Conservation (phyloP, 495 filamentous ascomycete species). For the Aspergillus funiculosus region DNA sequence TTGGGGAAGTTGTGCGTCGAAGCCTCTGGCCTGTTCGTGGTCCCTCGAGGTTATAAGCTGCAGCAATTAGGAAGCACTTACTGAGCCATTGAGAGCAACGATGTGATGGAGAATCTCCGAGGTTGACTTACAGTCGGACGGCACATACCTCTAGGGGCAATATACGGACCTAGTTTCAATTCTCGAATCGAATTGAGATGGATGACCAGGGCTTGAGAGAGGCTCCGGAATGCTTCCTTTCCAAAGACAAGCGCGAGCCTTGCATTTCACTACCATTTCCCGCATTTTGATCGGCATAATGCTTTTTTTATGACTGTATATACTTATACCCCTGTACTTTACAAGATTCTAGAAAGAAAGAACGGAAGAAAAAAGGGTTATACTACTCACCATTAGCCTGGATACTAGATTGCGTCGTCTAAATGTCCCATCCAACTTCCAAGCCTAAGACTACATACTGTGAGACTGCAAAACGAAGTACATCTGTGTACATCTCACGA, state of each 20-base stretch:
- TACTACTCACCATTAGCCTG: neutral
- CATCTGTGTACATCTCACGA: too few species aligned
- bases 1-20: constrained; percentile 50
- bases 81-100: constrained; percentile 19
- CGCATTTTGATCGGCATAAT: too few species aligned
- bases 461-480: too few species aligned
- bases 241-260: neutral
- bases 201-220: neutral
- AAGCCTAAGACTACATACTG: neutral
- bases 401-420: neutral
- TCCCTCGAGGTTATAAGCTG: constrained; percentile 48
- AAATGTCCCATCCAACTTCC: neutral
- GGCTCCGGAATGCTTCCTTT: neutral
- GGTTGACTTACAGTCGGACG: too few species aligned
- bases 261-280: neutral
- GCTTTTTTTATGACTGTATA: too few species aligned
- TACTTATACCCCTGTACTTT: too few species aligned
- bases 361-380: neutral
- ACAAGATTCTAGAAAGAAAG: neutral
- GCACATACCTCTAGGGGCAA: neutral
- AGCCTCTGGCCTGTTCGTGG: constrained; percentile 60
- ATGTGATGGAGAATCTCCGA: too few species aligned
- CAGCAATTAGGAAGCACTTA: constrained; percentile 39
- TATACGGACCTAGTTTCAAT: neutral
- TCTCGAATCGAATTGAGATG: neutral